These are phyloP conservation scores for Phytophthora sp. DNA, from an alignment of 352 stramenopile genomes.

Conservation along the genomic window DNA sequence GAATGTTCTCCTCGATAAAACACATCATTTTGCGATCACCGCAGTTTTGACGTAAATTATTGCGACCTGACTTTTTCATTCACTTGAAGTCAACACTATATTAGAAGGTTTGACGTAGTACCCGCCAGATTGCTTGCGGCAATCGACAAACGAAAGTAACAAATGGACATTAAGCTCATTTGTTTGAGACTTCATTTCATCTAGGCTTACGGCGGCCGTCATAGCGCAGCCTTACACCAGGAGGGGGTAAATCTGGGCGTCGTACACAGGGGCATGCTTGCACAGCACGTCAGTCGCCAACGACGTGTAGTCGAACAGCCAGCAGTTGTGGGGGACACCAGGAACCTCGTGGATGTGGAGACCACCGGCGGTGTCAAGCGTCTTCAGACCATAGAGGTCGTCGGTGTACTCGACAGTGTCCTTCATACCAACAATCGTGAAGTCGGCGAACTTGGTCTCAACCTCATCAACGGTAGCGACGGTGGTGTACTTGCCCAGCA, in stretches of 20 bases:
- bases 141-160: too few relatives aligned
- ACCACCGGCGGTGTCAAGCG: slow-evolving; percentile 29
- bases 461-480: slow-evolving; percentile 36
- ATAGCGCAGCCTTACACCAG: slow-evolving; percentile 24
- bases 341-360: slow-evolving; percentile 36
- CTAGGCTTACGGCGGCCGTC: neutral
- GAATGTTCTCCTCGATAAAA: too few relatives aligned
- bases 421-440: slow-evolving; percentile 43
- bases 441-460: slow-evolving; percentile 32
- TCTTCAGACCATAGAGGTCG: slow-evolving; percentile 47
- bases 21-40: too few relatives aligned
- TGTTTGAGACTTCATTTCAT: neutral
- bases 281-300: slow-evolving; percentile 32
- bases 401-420: slow-evolving; percentile 38
- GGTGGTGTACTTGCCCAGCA: slow-evolving; percentile 52
- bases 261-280: slow-evolving; percentile 37
- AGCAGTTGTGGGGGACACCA: slow-evolving; percentile 46
- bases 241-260: slow-evolving; percentile 39
- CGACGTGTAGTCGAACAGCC: slow-evolving; percentile 45
- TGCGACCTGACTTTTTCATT: too few relatives aligned
- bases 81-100: too few relatives aligned
- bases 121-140: too few relatives aligned
- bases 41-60: too few relatives aligned
- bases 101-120: too few relatives aligned
- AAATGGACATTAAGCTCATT: too few relatives aligned